Evolutionary conservation across 1,284 basidiomycete genomes (phyloP).

Genomic region (Malassezia nana): DNA sequence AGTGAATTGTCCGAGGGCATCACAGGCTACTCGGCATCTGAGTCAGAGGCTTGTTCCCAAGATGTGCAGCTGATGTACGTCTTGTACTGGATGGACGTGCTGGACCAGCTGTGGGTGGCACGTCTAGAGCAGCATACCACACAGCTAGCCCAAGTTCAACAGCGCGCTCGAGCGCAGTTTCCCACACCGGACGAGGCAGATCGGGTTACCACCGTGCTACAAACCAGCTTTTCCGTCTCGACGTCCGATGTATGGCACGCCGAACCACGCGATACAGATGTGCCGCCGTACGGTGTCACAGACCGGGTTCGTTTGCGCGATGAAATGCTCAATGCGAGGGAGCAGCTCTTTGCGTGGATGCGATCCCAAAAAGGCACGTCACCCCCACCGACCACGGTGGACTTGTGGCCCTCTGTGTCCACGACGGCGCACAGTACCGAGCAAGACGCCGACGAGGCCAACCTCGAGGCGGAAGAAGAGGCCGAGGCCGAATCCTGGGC

Average conservation of each 20-base stretch:
- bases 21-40: slow-evolving; percentile 20
- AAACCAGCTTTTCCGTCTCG: neutral
- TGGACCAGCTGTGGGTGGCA: slow-evolving; percentile 35
- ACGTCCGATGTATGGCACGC: neutral
- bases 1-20: slow-evolving; percentile 36
- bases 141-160: slow-evolving; percentile 13
- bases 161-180: neutral
- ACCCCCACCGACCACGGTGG: slow-evolving; percentile 27
- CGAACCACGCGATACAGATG: neutral
- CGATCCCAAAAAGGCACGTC: slow-evolving; percentile 25
- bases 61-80: slow-evolving; percentile 24
- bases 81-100: slow-evolving; percentile 26
- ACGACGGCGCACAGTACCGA: too few species aligned
- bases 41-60: neutral
- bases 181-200: slow-evolving; percentile 1
- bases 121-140: slow-evolving; percentile 27
- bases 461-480: neutral
- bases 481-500: neutral
- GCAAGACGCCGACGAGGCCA: neutral
- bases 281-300: slow-evolving; percentile 23
- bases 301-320: slow-evolving; percentile 37
- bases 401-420: neutral
- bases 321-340: slow-evolving; percentile 27
- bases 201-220: neutral
- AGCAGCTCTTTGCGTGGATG: slow-evolving; percentile 42